Percentiles rank a stretch among this genome's conserved stretches.
Evolutionary conservation across 2,329 filamentous ascomycete genomes (phyloP).

Genomic region (Leptographium flavum): DNA sequence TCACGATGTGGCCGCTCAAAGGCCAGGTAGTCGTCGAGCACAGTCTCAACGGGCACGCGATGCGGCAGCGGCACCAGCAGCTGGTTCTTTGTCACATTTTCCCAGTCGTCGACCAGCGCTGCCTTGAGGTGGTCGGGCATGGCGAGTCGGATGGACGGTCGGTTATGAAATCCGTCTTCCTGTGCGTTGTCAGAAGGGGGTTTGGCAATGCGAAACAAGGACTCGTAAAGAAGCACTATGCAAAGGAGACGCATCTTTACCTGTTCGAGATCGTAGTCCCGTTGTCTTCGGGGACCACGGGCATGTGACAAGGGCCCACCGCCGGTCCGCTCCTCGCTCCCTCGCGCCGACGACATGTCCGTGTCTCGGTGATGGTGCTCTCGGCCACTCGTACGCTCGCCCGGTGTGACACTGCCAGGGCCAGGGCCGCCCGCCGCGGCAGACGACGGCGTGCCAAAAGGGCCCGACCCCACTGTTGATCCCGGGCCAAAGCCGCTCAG

Average conservation of each 20-base stretch:
- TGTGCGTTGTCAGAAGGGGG: constrained; percentile 21
- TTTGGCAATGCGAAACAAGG: too few relatives aligned
- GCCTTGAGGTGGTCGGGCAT: constrained; percentile 86
- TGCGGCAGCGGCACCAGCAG: constrained; percentile 79
- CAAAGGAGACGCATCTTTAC: constrained; percentile 28
- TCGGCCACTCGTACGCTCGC: constrained; percentile 4
- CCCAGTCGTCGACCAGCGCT: constrained; percentile 94
- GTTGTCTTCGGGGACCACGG: constrained; percentile 57
- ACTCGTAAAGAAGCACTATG: constrained; percentile 2
- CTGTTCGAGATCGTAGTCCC: constrained; percentile 73
- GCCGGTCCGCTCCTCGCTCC: constrained; percentile 64
- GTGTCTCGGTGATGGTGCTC: constrained; percentile 2
- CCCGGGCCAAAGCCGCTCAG: background rate
- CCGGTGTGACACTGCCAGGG: constrained; percentile 6
- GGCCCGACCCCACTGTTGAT: background rate
- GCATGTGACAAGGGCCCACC: constrained; percentile 43
- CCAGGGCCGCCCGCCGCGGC: constrained; percentile 21
- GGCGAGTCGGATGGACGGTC: constrained; percentile 72
- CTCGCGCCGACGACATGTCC: constrained; percentile 42
- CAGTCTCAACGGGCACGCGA: constrained; percentile 55
- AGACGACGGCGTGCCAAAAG: background rate
- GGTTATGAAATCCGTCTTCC: constrained; percentile 78
- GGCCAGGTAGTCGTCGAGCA: constrained; percentile 67
- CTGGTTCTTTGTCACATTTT: constrained; percentile 92
- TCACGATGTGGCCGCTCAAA: constrained; percentile 54